A percentile compares a stretch with the other conserved stretches of the same genome.
Evolutionary conservation across 768 basidiomycete species (phyloP).

Genomic region (Amyloporia xantha): DNA sequence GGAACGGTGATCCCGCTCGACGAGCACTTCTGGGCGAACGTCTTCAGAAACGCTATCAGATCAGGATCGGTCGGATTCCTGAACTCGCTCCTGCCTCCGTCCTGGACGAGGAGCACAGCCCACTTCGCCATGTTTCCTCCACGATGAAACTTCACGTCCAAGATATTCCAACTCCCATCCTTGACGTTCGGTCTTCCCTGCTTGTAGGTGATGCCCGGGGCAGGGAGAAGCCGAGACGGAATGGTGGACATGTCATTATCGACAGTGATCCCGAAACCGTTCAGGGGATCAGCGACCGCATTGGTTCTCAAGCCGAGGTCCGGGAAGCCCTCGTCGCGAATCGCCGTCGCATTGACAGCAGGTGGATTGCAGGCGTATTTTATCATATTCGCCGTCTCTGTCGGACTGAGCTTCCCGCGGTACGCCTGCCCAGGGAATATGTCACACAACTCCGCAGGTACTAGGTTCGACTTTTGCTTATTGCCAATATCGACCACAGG

Average conservation of each 20-base stretch:
- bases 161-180: slow-evolving; percentile 74
- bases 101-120: slow-evolving; percentile 62
- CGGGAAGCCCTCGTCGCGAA: slow-evolving; percentile 52
- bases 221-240: slow-evolving; percentile 56
- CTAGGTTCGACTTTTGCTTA: slow-evolving; percentile 26
- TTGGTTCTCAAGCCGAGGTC: slow-evolving; percentile 44
- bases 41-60: slow-evolving; percentile 39
- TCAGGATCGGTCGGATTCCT: slow-evolving; percentile 34
- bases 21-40: slow-evolving; percentile 49
- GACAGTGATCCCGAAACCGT: slow-evolving; percentile 56
- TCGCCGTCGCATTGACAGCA: slow-evolving; percentile 46
- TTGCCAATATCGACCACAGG: slow-evolving; percentile 31
- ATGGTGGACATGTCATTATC: slow-evolving; percentile 52
- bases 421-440: slow-evolving; percentile 55
- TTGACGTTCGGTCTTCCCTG: slow-evolving; percentile 35
- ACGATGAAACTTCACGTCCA: slow-evolving; percentile 59
- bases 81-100: slow-evolving; percentile 34
- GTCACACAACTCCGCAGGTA: slow-evolving; percentile 69
- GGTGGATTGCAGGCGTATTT: slow-evolving; percentile 60
- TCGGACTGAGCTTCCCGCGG: slow-evolving; percentile 52
- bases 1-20: slow-evolving; percentile 54
- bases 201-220: slow-evolving; percentile 54
- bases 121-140: slow-evolving; percentile 48
- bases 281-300: slow-evolving; percentile 29
- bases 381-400: slow-evolving; percentile 67